phyloP scores from a whole-genome alignment of 2,329 filamentous ascomycete genomes.

The Emericellopsis cladophorae region DNA sequence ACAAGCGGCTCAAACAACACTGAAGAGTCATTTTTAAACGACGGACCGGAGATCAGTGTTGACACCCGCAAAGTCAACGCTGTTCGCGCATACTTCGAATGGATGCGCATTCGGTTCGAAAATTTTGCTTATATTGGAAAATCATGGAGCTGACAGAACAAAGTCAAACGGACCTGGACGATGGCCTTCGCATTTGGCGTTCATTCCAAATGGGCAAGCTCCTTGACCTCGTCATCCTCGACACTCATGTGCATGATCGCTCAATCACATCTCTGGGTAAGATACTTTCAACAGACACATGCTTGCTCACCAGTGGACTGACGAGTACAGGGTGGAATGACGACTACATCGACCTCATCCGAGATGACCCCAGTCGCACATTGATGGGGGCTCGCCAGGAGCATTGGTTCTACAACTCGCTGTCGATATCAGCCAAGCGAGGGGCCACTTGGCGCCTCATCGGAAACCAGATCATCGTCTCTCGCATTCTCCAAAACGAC shows the following conservation, averaged over 20 bases:
- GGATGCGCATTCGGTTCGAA: slow-evolving; percentile 23
- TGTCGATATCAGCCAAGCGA: slow-evolving; percentile 46
- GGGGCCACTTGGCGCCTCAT: slow-evolving; percentile 59
- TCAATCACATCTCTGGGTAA: slow-evolving; percentile 38
- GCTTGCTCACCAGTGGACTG: background rate
- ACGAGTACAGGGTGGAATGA: slow-evolving; percentile 35
- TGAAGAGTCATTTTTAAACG: slow-evolving; percentile 48
- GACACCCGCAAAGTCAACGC: slow-evolving; percentile 64
- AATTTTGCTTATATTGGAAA: background rate
- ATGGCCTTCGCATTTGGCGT: slow-evolving; percentile 57
- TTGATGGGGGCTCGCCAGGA: slow-evolving; percentile 65
- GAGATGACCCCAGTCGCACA: slow-evolving; percentile 52
- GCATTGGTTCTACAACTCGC: slow-evolving; percentile 56
- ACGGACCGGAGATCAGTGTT: slow-evolving; percentile 44
- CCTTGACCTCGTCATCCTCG: slow-evolving; percentile 55
- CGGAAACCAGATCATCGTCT: slow-evolving; percentile 60
- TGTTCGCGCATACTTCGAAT: slow-evolving; percentile 58
- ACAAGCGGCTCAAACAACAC: slow-evolving; percentile 50
- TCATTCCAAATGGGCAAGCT: slow-evolving; percentile 53
- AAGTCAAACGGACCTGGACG: slow-evolving; percentile 52
- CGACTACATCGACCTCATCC: slow-evolving; percentile 46
- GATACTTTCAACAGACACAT: background rate
- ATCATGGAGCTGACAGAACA: background rate
- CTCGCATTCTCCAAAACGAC: slow-evolving; percentile 27
- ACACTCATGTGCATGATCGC: slow-evolving; percentile 57